These are phyloP conservation scores for Pichia sp. DNA, from an alignment of 1,139 yeast species.

Conservation along the genomic window DNA sequence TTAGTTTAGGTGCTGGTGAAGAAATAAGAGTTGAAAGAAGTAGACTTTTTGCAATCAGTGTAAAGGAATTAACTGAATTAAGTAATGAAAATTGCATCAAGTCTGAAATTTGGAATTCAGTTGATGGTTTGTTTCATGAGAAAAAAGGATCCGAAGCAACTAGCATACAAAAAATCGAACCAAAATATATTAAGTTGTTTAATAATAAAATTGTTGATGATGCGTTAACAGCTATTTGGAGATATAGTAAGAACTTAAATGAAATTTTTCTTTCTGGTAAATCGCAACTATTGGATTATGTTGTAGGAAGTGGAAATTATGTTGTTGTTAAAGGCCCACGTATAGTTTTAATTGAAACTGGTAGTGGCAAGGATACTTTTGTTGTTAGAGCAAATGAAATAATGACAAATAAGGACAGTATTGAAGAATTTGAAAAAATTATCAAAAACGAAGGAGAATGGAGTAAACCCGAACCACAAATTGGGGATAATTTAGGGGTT, in stretches of 20 bases:
- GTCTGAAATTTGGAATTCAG: constrained; percentile 9
- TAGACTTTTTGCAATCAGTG: constrained; percentile 46
- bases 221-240: background rate
- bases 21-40: constrained; percentile 42
- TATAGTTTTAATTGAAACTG: constrained; percentile 42
- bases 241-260: background rate
- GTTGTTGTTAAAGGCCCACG: constrained; percentile 52
- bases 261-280: background rate
- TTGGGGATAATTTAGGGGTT: constrained; percentile 41
- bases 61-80: constrained; percentile 38
- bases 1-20: constrained; percentile 41
- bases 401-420: background rate
- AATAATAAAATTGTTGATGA: constrained; percentile 6
- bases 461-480: constrained; percentile 16
- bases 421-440: constrained; percentile 18
- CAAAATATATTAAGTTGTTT: background rate
- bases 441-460: constrained; percentile 26
- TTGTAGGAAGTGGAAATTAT: constrained; percentile 34
- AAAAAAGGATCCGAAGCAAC: background rate
- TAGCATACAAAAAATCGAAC: too few species aligned
- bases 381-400: constrained; percentile 3
- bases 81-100: constrained; percentile 13
- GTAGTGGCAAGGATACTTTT: constrained; percentile 23
- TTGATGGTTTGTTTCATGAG: constrained; percentile 9
- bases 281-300: constrained; percentile 4